Percentiles rank a stretch among this genome's conserved stretches.
phyloP scores from a whole-genome alignment of 2,329 filamentous ascomycete genomes.

The Monilinia fructigena region DNA sequence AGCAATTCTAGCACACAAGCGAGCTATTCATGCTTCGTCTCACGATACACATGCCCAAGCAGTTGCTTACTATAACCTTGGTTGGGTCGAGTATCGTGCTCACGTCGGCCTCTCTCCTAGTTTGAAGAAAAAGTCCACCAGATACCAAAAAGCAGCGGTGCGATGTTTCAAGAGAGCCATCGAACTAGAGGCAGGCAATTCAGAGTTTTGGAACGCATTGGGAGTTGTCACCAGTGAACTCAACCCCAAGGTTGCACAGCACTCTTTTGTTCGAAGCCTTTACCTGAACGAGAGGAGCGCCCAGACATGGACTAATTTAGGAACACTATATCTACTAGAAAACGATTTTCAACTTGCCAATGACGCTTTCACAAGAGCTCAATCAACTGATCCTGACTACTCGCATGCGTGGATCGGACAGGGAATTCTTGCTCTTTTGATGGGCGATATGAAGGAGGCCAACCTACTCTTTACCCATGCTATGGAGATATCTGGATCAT shows the following conservation, averaged over 20 bases:
- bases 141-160: slow-evolving; percentile 77
- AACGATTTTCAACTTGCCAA: slow-evolving; percentile 85
- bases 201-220: slow-evolving; percentile 96
- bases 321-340: slow-evolving; percentile 79
- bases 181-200: slow-evolving; percentile 88
- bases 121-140: slow-evolving; percentile 56
- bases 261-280: slow-evolving; percentile 88
- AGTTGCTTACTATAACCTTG: slow-evolving; percentile 95
- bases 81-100: slow-evolving; percentile 86
- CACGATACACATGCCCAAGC: slow-evolving; percentile 83
- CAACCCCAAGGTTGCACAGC: slow-evolving; percentile 85
- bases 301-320: slow-evolving; percentile 86
- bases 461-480: slow-evolving; percentile 87
- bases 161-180: slow-evolving; percentile 94
- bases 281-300: slow-evolving; percentile 87
- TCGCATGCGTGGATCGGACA: slow-evolving; percentile 93
- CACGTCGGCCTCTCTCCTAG: slow-evolving; percentile 62
- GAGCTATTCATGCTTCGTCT: slow-evolving; percentile 70
- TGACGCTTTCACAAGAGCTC: slow-evolving; percentile 82
- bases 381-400: slow-evolving; percentile 93
- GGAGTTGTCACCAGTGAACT: slow-evolving; percentile 86
- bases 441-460: slow-evolving; percentile 72
- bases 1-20: slow-evolving; percentile 82
- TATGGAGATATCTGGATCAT: slow-evolving; percentile 84
- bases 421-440: slow-evolving; percentile 73